Base-by-base conservation (phyloP, 306 rosid species). In the Cicer yamashitae region DNA sequence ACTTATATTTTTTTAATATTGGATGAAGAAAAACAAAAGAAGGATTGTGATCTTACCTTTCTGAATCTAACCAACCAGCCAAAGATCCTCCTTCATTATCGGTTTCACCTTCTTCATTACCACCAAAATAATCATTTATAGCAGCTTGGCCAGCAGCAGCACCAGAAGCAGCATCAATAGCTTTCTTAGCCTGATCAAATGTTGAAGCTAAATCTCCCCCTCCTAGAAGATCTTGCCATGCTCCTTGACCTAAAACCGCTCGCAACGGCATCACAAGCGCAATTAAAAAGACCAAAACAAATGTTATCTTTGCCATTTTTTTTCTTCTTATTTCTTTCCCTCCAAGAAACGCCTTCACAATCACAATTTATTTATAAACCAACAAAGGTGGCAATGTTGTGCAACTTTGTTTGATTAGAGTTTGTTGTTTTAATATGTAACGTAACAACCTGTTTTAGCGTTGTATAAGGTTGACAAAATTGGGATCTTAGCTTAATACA, bases 241-340 rank as follows among this genome's bases (percentile, higher is more conserved):
- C 51, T 0, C 40, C 83, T 10, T 76, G 76, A 7, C 79, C 84
- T 70, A 56, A 37, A 7, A 59, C 82, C 1, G 77, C 22, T 39
- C 6, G 37, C 12, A 78, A 74, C 2, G 83, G 63, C 58, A 62
- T 7, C 10, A 43, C 76, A 63, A 86, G 13, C 59, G 54, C 41
- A 70, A 83, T 7, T 9, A 78, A 38, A 59, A 86, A 54, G 3
- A 81, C 61, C 61, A 81, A 30, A 52, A 75, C 46, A 12, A 67
- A 56, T 14, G 66, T 30, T 44, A 63, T 13, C 53, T 72, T 81
- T 0, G 77, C 83, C 90, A 87, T 86, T 30, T 79, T 67, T 22
- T 8, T 3, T 66, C 5, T 56, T 47, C 10, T 34, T 8, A 56
- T 59, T 59, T 12, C 12, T 60, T 60, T 34, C 66, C 20, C 44